Base-by-base conservation (phyloP, 2,329 filamentous ascomycete species). In the Colletotrichum sp. region DNA sequence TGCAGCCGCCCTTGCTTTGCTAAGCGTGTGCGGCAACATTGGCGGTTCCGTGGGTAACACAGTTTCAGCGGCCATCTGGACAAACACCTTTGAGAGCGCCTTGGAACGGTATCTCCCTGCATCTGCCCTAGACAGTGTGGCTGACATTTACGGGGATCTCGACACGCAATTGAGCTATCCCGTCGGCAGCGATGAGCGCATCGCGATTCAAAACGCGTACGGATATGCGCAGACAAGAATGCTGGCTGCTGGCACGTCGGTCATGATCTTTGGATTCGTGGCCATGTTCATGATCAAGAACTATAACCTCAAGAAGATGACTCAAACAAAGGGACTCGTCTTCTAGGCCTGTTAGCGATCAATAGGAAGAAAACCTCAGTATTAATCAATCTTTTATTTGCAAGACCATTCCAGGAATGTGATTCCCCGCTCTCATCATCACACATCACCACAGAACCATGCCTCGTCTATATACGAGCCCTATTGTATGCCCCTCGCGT, bases 121-220 rank as follows among this genome's bases (percentile, higher is more conserved):
- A 5, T 75, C 76, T 3, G 79, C 79, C 0, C 76, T 81, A 76
- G 79, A 77, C 56, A 86, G 89, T 67, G 79, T 87, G 1, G 83
- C 80, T 6, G 80, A 81, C 24, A 90, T 93, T 62, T 93, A 92
- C 72, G 85, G 86, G 13, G 87, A 88, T 76, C 79, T 93, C 36
- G 83, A 82, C 5, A 85, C 84, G 18, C 91, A 93, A 74, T 80
- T 90, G 2, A 82, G 81, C 72, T 91, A 89, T 78, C 81, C 84
- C 0, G 78, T 84, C 8, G 89, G 88, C 5, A 86, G 79, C 15
- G 81, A 84, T 0, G 83, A 83, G 21, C 79, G 90, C 2, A 72
- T 84, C 10, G 91, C 87, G 0, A 92, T 93, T 79, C 90, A 91
- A 78, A 79, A 84, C 10, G 89, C 91, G 0, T 93, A 93, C 72